phyloP scores from a whole-genome alignment of 1,139 yeast genomes.

The Arxiozyma heterogenica region DNA sequence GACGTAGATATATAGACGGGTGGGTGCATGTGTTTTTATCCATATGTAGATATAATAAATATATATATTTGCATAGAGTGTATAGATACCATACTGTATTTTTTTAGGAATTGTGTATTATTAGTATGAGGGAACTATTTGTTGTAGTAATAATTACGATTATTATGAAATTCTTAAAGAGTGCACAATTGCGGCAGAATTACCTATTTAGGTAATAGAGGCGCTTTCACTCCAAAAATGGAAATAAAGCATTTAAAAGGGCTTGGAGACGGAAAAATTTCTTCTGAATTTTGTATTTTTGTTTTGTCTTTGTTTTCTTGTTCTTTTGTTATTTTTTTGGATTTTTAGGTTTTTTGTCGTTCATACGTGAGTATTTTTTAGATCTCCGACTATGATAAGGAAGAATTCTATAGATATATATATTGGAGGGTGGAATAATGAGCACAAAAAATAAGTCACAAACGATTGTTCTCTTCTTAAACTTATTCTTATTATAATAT shows the following conservation, averaged over 20 bases:
- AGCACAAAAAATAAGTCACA: too few relatives aligned
- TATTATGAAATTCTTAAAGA: too few relatives aligned
- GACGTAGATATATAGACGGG: neutral
- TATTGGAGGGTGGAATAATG: too few relatives aligned
- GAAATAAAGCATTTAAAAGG: neutral
- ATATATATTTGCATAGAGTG: neutral
- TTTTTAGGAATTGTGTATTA: neutral
- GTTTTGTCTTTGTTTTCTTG: neutral
- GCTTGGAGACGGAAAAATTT: neutral
- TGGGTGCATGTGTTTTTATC: too few relatives aligned
- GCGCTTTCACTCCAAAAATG: neutral
- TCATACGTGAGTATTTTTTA: neutral
- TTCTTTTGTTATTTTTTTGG: too few relatives aligned
- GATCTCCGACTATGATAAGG: neutral
- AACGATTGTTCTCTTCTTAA: too few relatives aligned
- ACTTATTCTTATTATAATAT: too few relatives aligned
- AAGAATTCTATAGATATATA: too few relatives aligned
- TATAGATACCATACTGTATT: neutral
- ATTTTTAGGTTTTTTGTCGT: too few relatives aligned
- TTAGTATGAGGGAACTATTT: too few relatives aligned
- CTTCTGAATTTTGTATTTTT: neutral
- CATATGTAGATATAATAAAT: neutral
- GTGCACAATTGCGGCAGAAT: neutral
- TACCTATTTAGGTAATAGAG: neutral
- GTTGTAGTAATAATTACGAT: neutral